Base-by-base conservation (phyloP, 371 early-diverging fungal species). In the Rhizopus sp. region DNA sequence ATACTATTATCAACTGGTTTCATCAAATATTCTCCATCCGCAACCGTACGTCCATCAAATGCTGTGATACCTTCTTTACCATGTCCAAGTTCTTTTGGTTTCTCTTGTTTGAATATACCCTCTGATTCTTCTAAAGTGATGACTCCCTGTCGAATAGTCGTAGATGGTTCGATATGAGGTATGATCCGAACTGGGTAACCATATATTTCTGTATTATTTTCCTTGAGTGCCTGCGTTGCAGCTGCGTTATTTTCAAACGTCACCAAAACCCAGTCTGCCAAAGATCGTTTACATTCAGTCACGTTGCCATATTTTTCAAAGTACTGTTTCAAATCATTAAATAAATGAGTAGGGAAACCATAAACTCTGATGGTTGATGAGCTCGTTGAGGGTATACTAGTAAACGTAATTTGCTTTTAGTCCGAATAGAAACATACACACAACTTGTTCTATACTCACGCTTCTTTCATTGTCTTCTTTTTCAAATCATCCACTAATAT, bases 211-310 rank as follows among this genome's bases (percentile, higher is more conserved):
- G 66, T 57, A 5, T 72, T 76, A 55, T 79, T 73, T 16, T 39
- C 54, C 17, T 61, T 60, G 0, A 79, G 49, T 3, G 76, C 79
- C 10, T 68, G 64, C 41, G 63, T 49, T 4, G 73, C 72, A 8
- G 58, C 52, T 10, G 61, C 50, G 15, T 30, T 33, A 15, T 57
- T 56, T 8, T 60, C 57, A 42, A 73, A 79, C 1, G 72, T 70
- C 9, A 79, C 64, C 1, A 61, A 62, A 40, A 75, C 66, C 75
- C 75, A 75, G 56, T 75, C 73, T 8, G 68, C 63, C 2, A 64
- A 56, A 3, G 75, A 58, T 44, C 61, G 66, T 23, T 56, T 51
- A 32, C 66, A 69, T 35, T 66, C 60, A 8, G 56, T 44, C 15
- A 79, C 66, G 9, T 62, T 55, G 8, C 79, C 79, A 53, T 63